These are phyloP conservation scores for Fomitiporia mediterranea DNA, from an alignment of 1,284 basidiomycete species.

Conservation along the genomic window DNA sequence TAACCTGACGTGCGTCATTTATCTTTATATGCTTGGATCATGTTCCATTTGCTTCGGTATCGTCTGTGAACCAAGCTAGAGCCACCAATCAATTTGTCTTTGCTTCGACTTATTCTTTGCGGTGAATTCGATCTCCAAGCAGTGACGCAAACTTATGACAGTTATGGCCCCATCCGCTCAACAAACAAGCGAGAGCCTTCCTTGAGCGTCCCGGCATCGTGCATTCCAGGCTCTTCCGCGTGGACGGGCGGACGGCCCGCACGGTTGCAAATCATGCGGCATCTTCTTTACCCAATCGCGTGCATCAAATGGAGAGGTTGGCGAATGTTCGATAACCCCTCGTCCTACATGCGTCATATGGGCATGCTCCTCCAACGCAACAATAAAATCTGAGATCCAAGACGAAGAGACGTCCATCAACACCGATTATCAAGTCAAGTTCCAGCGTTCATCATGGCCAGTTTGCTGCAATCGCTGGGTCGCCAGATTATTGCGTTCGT, in stretches of 20 bases:
- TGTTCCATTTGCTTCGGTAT: neutral
- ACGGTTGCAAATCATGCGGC: neutral
- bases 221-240: constrained; percentile 2
- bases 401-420: neutral
- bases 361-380: neutral
- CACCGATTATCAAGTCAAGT: neutral
- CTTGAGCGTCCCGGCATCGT: neutral
- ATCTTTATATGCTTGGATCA: neutral
- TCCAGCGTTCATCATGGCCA: neutral
- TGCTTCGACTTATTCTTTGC: too few species aligned
- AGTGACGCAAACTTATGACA: neutral
- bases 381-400: constrained; percentile 2
- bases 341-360: neutral
- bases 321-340: neutral
- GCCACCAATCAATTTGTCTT: too few species aligned
- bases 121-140: neutral
- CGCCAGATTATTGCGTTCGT: constrained; percentile 8
- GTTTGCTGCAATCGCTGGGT: neutral
- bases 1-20: constrained; percentile 3
- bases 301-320: constrained; percentile 9
- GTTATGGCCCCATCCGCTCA: neutral
- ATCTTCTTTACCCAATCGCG: neutral
- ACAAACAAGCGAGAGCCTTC: neutral
- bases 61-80: neutral
- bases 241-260: too few species aligned